Evolutionary conservation across 192 early-diverging fungal species (phyloP), one percentile per base, ranked within the genome.

Genomic region (Rhizophagus sp.): DNA sequence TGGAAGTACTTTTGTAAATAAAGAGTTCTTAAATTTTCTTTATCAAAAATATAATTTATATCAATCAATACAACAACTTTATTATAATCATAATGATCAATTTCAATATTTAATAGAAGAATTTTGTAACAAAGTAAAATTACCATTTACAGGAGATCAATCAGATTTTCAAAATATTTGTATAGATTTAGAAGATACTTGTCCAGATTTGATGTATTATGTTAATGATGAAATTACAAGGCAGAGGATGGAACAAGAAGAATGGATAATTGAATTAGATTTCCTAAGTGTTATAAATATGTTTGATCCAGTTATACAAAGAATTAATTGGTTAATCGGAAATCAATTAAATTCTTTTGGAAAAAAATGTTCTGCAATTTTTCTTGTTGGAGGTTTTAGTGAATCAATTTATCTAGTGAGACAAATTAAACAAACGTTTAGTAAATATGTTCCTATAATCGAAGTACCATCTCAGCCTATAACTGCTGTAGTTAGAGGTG

Each of bases 311-410:
- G 87, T 89, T 1, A 57, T 87, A 4, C 78, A 84, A 25, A 49
- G 78, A 36, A 84, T 89, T 17, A 61, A 85, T 1, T 72, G 80
- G 13, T 62, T 88, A 19, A 87, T 89, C 19, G 75, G 83, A 73
- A 73, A 84, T 63, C 88, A 89, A 52, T 76, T 89, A 39, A 75
- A 73, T 1, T 84, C 84, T 64, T 73, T 79, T 9, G 72, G 81
- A 57, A 74, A 73, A 17, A 68, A 62, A n/a, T 75, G 85, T 5
- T 76, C 83, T 25, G 84, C 85, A 11, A 85, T 87, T 25, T 89
- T 89, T 80, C 64, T 89, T 67, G 88, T 89, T 13, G 88, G 88
- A 25, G 88, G 88, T 49, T 88, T 88, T 74, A 87, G 88, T 33
- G 83, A 85, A 63, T 88, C 87, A 3, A 75, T 77, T 9, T 88